Conservation (phyloP, 2,329 filamentous ascomycete species). For the Pseudogymnoascus sp. region DNA sequence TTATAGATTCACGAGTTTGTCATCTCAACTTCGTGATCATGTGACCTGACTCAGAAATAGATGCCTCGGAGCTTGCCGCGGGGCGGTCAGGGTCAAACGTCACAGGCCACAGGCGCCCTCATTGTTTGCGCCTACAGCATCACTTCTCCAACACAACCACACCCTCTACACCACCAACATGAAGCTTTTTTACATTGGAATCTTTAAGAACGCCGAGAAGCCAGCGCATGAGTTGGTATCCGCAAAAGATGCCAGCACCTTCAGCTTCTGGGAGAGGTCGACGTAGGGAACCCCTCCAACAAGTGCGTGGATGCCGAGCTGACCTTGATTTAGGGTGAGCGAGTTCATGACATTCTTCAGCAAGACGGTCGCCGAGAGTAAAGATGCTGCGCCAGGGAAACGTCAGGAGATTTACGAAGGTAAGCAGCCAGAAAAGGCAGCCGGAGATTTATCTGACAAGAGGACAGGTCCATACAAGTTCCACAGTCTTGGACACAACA, state of each 20-base stretch:
- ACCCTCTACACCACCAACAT: conserved; percentile 42
- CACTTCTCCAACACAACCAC: conserved; percentile 2
- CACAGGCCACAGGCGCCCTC: conserved; percentile 7
- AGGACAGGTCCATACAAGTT: conserved; percentile 55
- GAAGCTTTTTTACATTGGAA: conserved; percentile 84
- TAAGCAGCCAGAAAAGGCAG: conserved; percentile 27
- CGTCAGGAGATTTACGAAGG: conserved; percentile 79
- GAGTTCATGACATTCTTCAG: conserved; percentile 77
- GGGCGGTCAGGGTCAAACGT: conserved; percentile 6
- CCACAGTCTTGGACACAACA: conserved; percentile 67
- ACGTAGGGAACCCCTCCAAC: conserved; percentile 4
- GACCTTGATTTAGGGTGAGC: conserved; percentile 34
- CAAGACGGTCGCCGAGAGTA: conserved; percentile 81
- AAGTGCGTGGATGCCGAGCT: conserved; percentile 15
- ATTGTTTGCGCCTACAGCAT: conserved; percentile 8
- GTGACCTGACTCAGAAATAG: conserved; percentile 5
- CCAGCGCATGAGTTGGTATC: conserved; percentile 61
- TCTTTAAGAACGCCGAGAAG: conserved; percentile 71
- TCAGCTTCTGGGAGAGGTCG: conserved; percentile 10
- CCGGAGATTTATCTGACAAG: conserved; percentile 10
- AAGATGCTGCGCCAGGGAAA: conserved; percentile 56
- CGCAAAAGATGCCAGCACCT: conserved; percentile 6
- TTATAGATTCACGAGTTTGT: neutral
- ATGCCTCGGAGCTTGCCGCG: conserved; percentile 2
- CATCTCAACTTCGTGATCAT: neutral